Percentiles rank a stretch among this genome's conserved stretches.
Evolutionary conservation across 2,329 filamentous ascomycete genomes (phyloP).

Genomic region (Colletotrichum lupini): DNA sequence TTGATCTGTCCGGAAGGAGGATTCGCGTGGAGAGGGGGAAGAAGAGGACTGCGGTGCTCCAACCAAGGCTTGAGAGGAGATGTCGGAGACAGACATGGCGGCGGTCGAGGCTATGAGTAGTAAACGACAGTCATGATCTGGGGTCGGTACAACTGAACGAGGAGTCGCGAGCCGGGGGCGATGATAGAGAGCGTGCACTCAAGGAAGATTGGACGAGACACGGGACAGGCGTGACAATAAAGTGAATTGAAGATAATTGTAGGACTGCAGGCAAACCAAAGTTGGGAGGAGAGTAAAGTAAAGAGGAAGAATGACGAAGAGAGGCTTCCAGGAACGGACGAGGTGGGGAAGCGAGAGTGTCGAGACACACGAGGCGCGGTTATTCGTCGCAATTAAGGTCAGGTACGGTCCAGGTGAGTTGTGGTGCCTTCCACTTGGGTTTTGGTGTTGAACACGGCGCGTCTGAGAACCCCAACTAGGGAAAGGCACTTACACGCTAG

Average conservation of each 20-base stretch:
- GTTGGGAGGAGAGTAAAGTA: not conserved
- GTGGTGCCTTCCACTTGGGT: conserved; percentile 2
- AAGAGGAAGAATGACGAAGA: conserved; percentile 18
- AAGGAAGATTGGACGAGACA: not conserved
- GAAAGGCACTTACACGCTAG: conserved; percentile 10
- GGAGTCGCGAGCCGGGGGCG: not conserved
- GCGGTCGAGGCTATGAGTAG: not conserved
- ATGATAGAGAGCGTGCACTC: not conserved
- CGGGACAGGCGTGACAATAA: not conserved
- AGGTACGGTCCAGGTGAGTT: conserved; percentile 26
- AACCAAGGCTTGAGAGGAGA: conserved; percentile 13
- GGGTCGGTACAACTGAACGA: not conserved
- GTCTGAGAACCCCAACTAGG: conserved; percentile 19
- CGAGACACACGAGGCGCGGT: conserved; percentile 34
- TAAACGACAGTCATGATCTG: conserved; percentile 18
- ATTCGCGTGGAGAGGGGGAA: conserved; percentile 20
- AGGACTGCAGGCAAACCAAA: not conserved
- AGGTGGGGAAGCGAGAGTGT: conserved; percentile 31
- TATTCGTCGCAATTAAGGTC: conserved; percentile 19
- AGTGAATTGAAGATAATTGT: not conserved
- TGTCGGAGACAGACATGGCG: conserved; percentile 25
- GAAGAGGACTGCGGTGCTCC: not conserved
- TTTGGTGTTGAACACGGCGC: conserved; percentile 34
- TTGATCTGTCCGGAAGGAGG: conserved; percentile 3
- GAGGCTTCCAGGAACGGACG: conserved; percentile 25